Percentiles rank a stretch among this genome's conserved stretches.
phyloP scores from a whole-genome alignment of 106 monocot genomes.

The Dendrobium chrysotoxum region DNA sequence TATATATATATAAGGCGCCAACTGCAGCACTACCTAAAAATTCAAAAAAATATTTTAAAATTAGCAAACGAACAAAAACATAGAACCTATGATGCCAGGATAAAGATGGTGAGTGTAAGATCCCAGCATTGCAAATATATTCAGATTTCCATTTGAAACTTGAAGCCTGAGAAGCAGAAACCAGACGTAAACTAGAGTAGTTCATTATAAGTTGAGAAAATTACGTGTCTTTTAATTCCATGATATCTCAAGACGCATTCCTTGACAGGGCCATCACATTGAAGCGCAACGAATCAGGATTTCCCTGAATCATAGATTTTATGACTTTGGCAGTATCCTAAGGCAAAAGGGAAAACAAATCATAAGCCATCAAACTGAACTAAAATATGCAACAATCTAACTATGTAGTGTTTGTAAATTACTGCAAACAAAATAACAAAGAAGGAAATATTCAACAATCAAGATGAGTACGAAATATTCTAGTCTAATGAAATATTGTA shows the following conservation, averaged over 20 bases:
- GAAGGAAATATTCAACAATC: background rate
- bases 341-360: background rate
- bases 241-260: conserved; percentile 14
- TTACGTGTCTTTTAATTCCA: background rate
- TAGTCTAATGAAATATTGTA: too few species aligned
- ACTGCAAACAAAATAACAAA: background rate
- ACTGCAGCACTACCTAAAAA: too few species aligned
- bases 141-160: background rate
- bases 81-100: background rate
- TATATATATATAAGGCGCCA: too few species aligned
- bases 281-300: conserved; percentile 54
- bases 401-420: background rate
- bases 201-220: background rate
- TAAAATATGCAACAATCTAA: too few species aligned
- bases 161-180: background rate
- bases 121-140: background rate
- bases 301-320: conserved; percentile 41
- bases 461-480: background rate
- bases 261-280: conserved; percentile 62
- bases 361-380: background rate
- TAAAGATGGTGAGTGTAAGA: background rate
- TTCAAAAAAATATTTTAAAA: too few species aligned
- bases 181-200: background rate
- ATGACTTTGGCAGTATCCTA: conserved; percentile 63
- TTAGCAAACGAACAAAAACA: too few species aligned